phyloP scores from a whole-genome alignment of 2,329 filamentous ascomycete species.

The Trichoderma gracile region DNA sequence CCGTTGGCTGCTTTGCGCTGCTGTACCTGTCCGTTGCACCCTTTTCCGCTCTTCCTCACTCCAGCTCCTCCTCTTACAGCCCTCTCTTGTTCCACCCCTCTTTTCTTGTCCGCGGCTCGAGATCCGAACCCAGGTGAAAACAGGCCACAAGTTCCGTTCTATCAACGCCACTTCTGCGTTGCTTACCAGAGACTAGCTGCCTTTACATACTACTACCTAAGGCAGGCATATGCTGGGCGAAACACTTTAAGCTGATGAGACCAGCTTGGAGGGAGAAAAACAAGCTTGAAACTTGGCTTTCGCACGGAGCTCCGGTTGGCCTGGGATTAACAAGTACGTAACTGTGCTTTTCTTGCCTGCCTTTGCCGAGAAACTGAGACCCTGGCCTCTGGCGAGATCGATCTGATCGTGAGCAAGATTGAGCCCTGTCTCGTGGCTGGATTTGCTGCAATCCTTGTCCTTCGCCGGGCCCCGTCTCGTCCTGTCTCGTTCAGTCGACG shows the following conservation, averaged over 20 bases:
- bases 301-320: conserved; percentile 3
- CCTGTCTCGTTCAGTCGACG: background rate
- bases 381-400: conserved; percentile 1
- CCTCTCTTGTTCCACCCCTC: background rate
- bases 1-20: background rate
- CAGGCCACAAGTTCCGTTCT: background rate
- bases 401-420: conserved; percentile 12
- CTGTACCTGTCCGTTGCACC: background rate
- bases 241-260: background rate
- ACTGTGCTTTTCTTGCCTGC: background rate
- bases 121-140: background rate
- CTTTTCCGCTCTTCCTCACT: background rate
- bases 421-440: background rate
- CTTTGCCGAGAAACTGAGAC: background rate
- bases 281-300: background rate
- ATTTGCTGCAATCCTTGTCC: background rate
- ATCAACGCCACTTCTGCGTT: background rate
- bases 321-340: background rate
- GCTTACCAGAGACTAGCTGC: background rate
- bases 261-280: no score
- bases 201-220: background rate
- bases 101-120: background rate
- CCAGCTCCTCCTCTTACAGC: background rate
- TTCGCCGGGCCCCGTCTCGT: background rate
- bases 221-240: background rate